Percentiles rank a stretch among this genome's conserved stretches.
Evolutionary conservation across 768 basidiomycete genomes (phyloP).

Genomic region (Multifurca ochricompacta): DNA sequence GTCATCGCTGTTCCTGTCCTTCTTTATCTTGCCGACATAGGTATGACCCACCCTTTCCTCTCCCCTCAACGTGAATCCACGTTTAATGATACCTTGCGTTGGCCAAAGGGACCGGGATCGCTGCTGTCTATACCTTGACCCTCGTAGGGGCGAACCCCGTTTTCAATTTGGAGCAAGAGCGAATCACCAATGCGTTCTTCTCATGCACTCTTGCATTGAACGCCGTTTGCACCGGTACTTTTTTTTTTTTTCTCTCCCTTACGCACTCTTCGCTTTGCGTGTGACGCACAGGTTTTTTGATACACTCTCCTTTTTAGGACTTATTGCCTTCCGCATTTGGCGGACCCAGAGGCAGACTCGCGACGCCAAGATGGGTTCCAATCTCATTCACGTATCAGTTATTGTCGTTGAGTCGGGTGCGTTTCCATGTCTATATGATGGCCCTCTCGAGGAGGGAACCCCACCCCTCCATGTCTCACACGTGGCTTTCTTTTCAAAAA

Average conservation of each 20-base stretch:
- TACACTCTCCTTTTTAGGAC: background rate
- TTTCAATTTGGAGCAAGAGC: slow-evolving; percentile 10
- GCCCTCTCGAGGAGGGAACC: background rate
- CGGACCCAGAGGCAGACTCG: slow-evolving; percentile 13
- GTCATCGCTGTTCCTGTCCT: slow-evolving; percentile 5
- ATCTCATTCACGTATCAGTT: slow-evolving; percentile 8
- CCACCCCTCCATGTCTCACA: background rate
- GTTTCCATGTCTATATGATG: background rate
- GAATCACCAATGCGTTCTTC: slow-evolving; percentile 17
- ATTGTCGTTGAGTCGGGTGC: slow-evolving; percentile 18
- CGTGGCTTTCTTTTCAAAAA: background rate
- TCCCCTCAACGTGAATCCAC: background rate
- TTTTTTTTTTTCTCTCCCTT: background rate
- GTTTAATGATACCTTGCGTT: background rate
- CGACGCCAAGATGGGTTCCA: slow-evolving; percentile 18
- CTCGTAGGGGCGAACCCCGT: background rate
- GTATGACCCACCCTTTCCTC: background rate
- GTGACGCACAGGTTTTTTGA: background rate
- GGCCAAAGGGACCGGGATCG: slow-evolving; percentile 8
- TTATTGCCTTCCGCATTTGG: slow-evolving; percentile 19
- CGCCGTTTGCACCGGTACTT: slow-evolving; percentile 12
- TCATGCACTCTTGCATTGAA: slow-evolving; percentile 18
- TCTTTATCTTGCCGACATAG: slow-evolving; percentile 14
- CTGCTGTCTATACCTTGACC: slow-evolving; percentile 5
- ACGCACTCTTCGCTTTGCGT: too few relatives aligned